Evolutionary conservation across 345 rosid species (phyloP), one percentile per base, ranked within the genome.

Genomic region (Salix dunnii): DNA sequence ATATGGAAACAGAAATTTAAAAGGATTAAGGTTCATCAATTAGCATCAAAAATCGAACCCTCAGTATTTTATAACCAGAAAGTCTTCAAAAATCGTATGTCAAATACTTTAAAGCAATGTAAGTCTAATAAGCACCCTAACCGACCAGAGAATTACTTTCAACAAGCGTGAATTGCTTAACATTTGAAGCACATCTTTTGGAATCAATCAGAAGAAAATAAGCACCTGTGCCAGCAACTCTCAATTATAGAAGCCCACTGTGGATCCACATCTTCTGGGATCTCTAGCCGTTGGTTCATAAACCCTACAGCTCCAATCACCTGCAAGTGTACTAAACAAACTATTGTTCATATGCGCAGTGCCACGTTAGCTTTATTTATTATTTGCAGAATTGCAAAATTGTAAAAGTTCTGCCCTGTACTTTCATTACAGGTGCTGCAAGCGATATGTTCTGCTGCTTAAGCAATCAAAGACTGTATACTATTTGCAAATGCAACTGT

Each of bases 241-340:
- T 93, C 96, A 60, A 90, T 89, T 51, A 92, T 72, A 58, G 96
- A 85, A 77, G 89, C 85, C 98, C 97, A 93, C 71, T 80, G 84
- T 70, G 98, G 96, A 86, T 96, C 97, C 66, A 86, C 80, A 49
- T 93, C 90, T 42, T 86, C 85, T 60, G 99, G 98, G 67, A 92
- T 90, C 75, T 96, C 99, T 49, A 96, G 82, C 70, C 94, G 87
- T 83, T 93, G 98, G 83, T 93, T 85, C 97, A 96, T 96, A 89
- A 90, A 96, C 72, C 99, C 99, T 53, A 93, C 99, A 76, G 99
- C 97, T 81, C 94, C 99, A 64, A 95, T 90, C 85, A 95, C 92
- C 99, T 95, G 88, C 82, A 82, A 74, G 68, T 74, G 77, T 77
- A 73, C 84, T 68, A 85, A 77, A 77, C 74, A 81, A 65, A 63